A percentile compares a stretch with the other conserved stretches of the same genome.
Evolutionary conservation across 108 stramenopile genomes (phyloP).

Genomic region (Bacterosira constricta): DNA sequence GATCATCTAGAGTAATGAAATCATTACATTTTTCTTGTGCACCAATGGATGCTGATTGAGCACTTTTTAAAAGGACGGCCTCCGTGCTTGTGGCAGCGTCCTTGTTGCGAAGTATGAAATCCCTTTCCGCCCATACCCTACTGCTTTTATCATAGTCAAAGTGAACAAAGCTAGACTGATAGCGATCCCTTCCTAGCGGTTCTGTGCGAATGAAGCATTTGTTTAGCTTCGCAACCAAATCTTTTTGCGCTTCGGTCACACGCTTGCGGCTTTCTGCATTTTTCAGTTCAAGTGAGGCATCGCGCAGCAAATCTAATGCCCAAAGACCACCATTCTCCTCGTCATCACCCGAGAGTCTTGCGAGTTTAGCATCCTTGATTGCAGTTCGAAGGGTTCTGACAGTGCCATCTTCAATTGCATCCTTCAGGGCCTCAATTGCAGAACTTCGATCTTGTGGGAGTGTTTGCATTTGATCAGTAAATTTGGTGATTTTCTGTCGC

Average conservation of each 20-base stretch:
- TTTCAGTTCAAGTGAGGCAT: conserved; percentile 83
- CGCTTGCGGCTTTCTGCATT: conserved; percentile 78
- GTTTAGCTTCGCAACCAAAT: conserved; percentile 80
- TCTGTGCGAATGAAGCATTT: conserved; percentile 86
- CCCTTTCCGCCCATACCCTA: conserved; percentile 80
- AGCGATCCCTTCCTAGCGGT: conserved; percentile 74
- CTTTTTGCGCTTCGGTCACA: conserved; percentile 84
- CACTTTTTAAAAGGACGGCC: conserved; percentile 38
- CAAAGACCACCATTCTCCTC: conserved; percentile 77
- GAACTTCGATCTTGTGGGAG: conserved; percentile 54
- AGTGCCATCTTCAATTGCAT: conserved; percentile 90
- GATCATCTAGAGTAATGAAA: conserved; percentile 48
- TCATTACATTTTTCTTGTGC: conserved; percentile 70
- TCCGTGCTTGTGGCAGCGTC: conserved; percentile 31
- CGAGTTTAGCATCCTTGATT: conserved; percentile 75
- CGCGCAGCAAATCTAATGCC: conserved; percentile 78
- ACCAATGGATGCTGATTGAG: conserved; percentile 51
- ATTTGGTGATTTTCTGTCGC: conserved; percentile 61
- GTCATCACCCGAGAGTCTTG: conserved; percentile 71
- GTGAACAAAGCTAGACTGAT: conserved; percentile 70
- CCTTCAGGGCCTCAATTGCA: conserved; percentile 69
- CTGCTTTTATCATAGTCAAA: conserved; percentile 77
- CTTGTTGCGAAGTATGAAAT: conserved; percentile 41
- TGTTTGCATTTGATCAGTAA: conserved; percentile 41
- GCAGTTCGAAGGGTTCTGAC: conserved; percentile 78